These are phyloP conservation scores for Colletotrichum sp. DNA, from an alignment of 2,329 filamentous ascomycete species.

Conservation along the genomic window DNA sequence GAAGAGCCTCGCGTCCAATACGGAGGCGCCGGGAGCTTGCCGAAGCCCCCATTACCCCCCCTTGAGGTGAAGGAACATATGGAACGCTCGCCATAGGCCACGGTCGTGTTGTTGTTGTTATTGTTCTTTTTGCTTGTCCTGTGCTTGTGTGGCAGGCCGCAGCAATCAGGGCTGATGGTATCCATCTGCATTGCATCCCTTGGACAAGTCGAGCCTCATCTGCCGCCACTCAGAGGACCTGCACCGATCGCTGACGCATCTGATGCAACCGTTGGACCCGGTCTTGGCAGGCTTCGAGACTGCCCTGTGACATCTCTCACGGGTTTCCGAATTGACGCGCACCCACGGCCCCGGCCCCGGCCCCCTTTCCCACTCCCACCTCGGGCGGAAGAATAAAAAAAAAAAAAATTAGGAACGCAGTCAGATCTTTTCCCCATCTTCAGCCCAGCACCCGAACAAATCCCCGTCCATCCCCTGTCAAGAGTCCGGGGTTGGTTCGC, in stretches of 20 bases:
- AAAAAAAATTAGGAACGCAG: neutral
- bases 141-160: neutral
- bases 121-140: neutral
- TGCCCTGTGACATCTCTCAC: slow-evolving; percentile 4
- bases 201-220: neutral
- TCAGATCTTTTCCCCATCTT: neutral
- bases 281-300: slow-evolving; percentile 16
- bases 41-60: neutral
- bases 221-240: neutral
- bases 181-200: neutral
- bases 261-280: slow-evolving; percentile 3
- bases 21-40: neutral
- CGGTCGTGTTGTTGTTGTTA: neutral
- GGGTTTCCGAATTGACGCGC: neutral
- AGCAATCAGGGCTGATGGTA: neutral
- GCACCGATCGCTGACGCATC: slow-evolving; percentile 6
- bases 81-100: neutral
- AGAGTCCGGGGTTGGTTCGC: neutral
- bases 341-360: neutral
- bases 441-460: neutral
- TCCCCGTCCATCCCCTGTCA: neutral
- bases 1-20: neutral
- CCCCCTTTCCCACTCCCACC: neutral
- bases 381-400: neutral
- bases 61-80: neutral